Percentiles rank a stretch among this genome's conserved stretches.
phyloP scores from a whole-genome alignment of 2,329 filamentous ascomycete genomes.

The Phaeosphaeriaceae sp. region DNA sequence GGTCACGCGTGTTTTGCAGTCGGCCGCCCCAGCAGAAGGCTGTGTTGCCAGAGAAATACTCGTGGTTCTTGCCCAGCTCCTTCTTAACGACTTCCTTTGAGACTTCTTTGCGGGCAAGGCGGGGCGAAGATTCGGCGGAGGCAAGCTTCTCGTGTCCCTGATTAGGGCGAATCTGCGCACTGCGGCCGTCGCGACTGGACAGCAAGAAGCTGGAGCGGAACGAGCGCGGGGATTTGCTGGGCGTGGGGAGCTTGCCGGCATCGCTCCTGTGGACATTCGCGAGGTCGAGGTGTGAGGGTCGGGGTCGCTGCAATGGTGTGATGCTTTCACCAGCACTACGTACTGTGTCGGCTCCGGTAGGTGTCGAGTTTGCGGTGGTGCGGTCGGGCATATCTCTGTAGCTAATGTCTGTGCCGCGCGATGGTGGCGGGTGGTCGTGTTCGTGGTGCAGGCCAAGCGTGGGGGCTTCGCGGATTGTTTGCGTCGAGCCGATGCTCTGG shows the following conservation, averaged over 20 bases:
- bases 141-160: constrained; percentile 82
- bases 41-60: constrained; percentile 95
- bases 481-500: constrained; percentile 48
- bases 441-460: constrained; percentile 46
- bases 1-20: constrained; percentile 85
- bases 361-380: constrained; percentile 77
- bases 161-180: constrained; percentile 55
- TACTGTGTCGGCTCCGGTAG: constrained; percentile 66
- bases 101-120: constrained; percentile 59
- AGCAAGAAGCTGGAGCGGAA: constrained; percentile 79
- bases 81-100: constrained; percentile 48
- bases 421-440: constrained; percentile 58
- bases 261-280: constrained; percentile 66
- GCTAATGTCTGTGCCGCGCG: constrained; percentile 81
- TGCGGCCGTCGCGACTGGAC: constrained; percentile 62
- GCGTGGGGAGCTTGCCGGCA: constrained; percentile 63
- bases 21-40: constrained; percentile 87
- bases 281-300: constrained; percentile 66
- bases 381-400: constrained; percentile 76
- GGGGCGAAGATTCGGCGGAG: constrained; percentile 79
- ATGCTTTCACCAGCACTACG: constrained; percentile 79
- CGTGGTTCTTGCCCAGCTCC: constrained; percentile 75
- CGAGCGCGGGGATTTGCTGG: constrained; percentile 76
- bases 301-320: constrained; percentile 72
- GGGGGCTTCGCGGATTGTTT: constrained; percentile 37